phyloP scores from a whole-genome alignment of 768 basidiomycete species.

The Lentinula raphanica region DNA sequence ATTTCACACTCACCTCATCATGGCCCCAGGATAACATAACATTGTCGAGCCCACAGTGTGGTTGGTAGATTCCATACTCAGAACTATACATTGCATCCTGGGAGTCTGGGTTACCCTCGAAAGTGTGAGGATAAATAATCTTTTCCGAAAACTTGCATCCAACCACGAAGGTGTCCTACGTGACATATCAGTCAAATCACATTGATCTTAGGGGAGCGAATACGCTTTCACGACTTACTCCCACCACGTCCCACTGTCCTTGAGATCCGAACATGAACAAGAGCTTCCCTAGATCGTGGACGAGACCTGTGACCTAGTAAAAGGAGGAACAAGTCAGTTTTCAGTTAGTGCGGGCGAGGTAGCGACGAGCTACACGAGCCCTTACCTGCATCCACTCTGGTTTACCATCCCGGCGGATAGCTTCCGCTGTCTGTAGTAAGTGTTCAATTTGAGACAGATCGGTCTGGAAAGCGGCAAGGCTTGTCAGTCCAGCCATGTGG shows the following conservation, averaged over 20 bases:
- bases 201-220: background rate
- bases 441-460: constrained; percentile 84
- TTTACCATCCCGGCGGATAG: constrained; percentile 78
- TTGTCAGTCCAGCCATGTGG: constrained; percentile 8
- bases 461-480: constrained; percentile 38
- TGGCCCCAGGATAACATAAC: constrained; percentile 91
- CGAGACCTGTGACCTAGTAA: constrained; percentile 64
- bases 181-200: background rate
- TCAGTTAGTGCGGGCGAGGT: background rate
- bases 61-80: constrained; percentile 69
- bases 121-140: constrained; percentile 77
- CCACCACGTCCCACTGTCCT: constrained; percentile 95
- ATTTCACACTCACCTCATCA: constrained; percentile 61
- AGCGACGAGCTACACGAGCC: background rate
- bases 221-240: constrained; percentile 39
- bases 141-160: constrained; percentile 84
- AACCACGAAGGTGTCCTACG: constrained; percentile 67
- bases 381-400: constrained; percentile 88
- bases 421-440: constrained; percentile 87
- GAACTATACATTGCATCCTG: constrained; percentile 63
- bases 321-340: background rate
- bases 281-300: constrained; percentile 89
- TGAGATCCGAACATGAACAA: constrained; percentile 78
- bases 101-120: constrained; percentile 66
- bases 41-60: constrained; percentile 77